Evolutionary conservation across 129 eudicot genomes (phyloP), one percentile per base, ranked within the genome.

Genomic region (Ambrosia artemisiifolia): DNA sequence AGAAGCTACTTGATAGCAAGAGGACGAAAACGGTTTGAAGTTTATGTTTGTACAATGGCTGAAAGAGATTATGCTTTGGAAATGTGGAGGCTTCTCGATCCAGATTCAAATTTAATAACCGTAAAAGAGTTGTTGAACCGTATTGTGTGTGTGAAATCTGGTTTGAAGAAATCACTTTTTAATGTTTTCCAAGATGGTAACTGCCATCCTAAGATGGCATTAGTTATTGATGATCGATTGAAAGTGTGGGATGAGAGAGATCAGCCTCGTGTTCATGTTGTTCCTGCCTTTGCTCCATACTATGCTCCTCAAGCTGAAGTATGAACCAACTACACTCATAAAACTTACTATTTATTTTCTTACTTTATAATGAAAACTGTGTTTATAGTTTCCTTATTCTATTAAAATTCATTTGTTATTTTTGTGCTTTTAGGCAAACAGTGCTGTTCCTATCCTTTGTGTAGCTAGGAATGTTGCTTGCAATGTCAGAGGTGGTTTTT

Each of bases 21-120:
- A 86, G 99, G 99, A 12, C 88, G 99, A 0, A 95, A 95, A 77
- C 95, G 99, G 13, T 95, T 95, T 88, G 99, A 95, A 78, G 99
- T 95, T 77, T 95, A 79, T 88, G 99, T 95, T 78, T 95, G 99
- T 83, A 95, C 99, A 12, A 88, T 90, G 99, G 99, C 99, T 72
- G 99, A 95, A 83, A 86, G 99, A 76, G 99, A 95, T 70, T 95
- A 95, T 86, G 99, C 99, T 76, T 79, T 95, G 74, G 99, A 95
- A 81, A 95, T 95, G 99, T 95, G 99, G 99, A 84, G 99, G 72
- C 99, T 95, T 86, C 95, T 95, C 49, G 99, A 95, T 81, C 99
- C 99, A 9, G 97, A 88, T 78, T 82, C 95, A 43, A 90, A 95
- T 75, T 77, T 95, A 79, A 95, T 95, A 66, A 83, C 74, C 86